A percentile compares a stretch with the other conserved stretches of the same genome.
Conservation (phyloP, 768 basidiomycete species). For the Myochromella boudieri region DNA sequence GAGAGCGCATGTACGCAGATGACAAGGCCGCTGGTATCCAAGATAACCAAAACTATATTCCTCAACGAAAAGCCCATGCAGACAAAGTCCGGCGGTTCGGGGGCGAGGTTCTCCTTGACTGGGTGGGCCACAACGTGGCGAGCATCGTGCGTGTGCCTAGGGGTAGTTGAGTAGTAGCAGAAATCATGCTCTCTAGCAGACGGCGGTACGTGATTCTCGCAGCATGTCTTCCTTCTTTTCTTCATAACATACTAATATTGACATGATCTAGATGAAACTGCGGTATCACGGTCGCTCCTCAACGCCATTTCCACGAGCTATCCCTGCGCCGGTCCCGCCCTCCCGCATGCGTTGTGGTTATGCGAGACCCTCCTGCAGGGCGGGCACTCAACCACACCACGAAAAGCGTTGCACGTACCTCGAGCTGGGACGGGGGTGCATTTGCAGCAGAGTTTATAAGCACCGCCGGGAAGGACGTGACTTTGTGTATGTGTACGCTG, state of each 20-base stretch:
- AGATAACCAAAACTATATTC: conserved; percentile 63
- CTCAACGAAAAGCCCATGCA: conserved; percentile 48
- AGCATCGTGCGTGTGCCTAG: conserved; percentile 71
- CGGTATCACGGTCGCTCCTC: conserved; percentile 61
- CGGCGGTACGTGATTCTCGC: conserved; percentile 57
- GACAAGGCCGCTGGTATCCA: conserved; percentile 83
- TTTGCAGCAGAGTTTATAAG: conserved; percentile 64
- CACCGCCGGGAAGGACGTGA: conserved; percentile 49
- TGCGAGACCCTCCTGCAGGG: conserved; percentile 92
- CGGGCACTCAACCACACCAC: conserved; percentile 76
- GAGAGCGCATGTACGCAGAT: conserved; percentile 84
- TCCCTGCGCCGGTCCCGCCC: conserved; percentile 47
- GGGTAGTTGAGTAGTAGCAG: conserved; percentile 74
- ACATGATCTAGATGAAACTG: conserved; percentile 61
- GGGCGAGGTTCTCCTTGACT: conserved; percentile 71
- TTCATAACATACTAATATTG: background rate
- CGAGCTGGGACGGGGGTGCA: conserved; percentile 52
- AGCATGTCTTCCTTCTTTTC: background rate
- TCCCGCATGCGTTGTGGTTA: conserved; percentile 78
- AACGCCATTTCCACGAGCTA: conserved; percentile 55
- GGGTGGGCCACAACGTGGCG: conserved; percentile 63
- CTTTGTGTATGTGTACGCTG: conserved; percentile 53
- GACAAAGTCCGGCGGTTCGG: conserved; percentile 74
- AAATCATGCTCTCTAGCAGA: conserved; percentile 85
- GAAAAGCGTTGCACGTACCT: conserved; percentile 48